A percentile compares a stretch with the other conserved stretches of the same genome.
Evolutionary conservation across 495 filamentous ascomycete species (phyloP).

Genomic region (Aspergillus ellipticus): DNA sequence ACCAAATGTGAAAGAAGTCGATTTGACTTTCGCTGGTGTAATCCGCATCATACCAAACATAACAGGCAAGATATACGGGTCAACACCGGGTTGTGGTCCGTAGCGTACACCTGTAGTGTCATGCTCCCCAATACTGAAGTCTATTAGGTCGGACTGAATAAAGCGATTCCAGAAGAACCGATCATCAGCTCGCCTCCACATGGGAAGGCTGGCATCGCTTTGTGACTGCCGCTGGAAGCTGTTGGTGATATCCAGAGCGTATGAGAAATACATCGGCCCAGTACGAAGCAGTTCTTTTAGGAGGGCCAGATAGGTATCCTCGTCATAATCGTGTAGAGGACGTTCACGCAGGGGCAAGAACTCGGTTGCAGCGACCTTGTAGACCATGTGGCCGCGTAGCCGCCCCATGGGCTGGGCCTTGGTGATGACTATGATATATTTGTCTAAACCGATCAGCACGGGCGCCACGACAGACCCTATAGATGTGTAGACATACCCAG

Average conservation of each 20-base stretch:
- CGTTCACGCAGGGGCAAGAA: slow-evolving; percentile 92
- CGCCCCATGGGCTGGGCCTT: slow-evolving; percentile 89
- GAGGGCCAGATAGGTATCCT: slow-evolving; percentile 81
- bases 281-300: slow-evolving; percentile 73
- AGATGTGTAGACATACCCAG: slow-evolving; percentile 56
- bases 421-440: slow-evolving; percentile 94
- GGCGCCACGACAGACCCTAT: background rate
- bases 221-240: slow-evolving; percentile 88
- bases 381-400: slow-evolving; percentile 87
- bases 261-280: slow-evolving; percentile 96
- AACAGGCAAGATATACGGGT: slow-evolving; percentile 91
- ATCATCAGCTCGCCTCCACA: slow-evolving; percentile 93
- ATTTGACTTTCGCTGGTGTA: slow-evolving; percentile 72
- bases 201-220: slow-evolving; percentile 59
- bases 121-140: slow-evolving; percentile 60
- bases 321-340: slow-evolving; percentile 83
- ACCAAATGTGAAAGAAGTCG: slow-evolving; percentile 74
- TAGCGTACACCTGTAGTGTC: slow-evolving; percentile 47
- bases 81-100: slow-evolving; percentile 68
- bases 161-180: slow-evolving; percentile 99
- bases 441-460: slow-evolving; percentile 57
- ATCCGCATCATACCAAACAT: slow-evolving; percentile 95
- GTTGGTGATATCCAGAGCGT: slow-evolving; percentile 91
- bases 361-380: slow-evolving; percentile 86
- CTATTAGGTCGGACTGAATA: slow-evolving; percentile 83